phyloP scores from a whole-genome alignment of 257 asterid species.

The Capsicum pubescens region DNA sequence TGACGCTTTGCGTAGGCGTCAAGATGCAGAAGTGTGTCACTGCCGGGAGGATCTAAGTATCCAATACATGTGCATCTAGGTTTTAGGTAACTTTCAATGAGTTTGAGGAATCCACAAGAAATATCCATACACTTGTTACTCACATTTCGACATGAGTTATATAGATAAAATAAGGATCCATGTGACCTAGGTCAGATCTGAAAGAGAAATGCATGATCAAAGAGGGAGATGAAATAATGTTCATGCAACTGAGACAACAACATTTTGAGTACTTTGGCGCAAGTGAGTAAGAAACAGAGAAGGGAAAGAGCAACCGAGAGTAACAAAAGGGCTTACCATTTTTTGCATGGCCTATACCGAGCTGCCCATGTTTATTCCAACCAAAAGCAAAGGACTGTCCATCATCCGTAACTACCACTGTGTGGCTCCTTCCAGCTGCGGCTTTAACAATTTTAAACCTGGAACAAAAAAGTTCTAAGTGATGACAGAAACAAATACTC shows the following conservation, averaged over 20 bases:
- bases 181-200: not conserved
- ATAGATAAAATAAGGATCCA: not conserved
- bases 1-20: not conserved
- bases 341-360: slow-evolving; percentile 82
- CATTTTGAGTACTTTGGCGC: not conserved
- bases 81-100: not conserved
- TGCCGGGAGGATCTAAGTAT: not conserved
- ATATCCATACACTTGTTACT: not conserved
- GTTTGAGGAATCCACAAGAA: not conserved
- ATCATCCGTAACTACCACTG: slow-evolving; percentile 86
- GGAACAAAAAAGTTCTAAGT: slow-evolving; percentile 25
- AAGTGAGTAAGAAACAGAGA: not conserved
- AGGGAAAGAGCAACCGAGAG: not conserved
- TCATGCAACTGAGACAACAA: not conserved
- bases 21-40: not conserved
- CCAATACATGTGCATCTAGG: slow-evolving; percentile 14
- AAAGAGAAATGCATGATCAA: slow-evolving; percentile 10
- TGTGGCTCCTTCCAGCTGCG: slow-evolving; percentile 84
- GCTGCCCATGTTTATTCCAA: slow-evolving; percentile 96
- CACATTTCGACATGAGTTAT: not conserved
- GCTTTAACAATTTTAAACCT: slow-evolving; percentile 79
- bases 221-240: slow-evolving; percentile 1
- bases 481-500: not conserved
- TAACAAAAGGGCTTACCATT: slow-evolving; percentile 57
- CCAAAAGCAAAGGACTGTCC: slow-evolving; percentile 85